Percentiles rank a stretch among this genome's conserved stretches.
Evolutionary conservation across 1,284 basidiomycete genomes (phyloP).

Genomic region (Cutaneotrichosporon mucoides): DNA sequence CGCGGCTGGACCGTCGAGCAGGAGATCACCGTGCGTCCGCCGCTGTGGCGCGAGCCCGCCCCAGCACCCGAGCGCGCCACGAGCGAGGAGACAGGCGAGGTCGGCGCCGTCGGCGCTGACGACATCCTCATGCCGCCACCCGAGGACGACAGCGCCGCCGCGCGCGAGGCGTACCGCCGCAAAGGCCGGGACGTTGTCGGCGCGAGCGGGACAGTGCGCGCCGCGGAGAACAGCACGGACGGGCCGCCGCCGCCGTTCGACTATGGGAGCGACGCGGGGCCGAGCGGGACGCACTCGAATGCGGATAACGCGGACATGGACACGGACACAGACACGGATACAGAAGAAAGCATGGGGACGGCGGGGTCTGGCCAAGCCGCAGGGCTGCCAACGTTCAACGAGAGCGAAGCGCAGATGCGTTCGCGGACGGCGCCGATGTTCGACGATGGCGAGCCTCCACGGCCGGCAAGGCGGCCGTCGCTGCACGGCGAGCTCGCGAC

Average conservation of each 20-base stretch:
- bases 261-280: neutral
- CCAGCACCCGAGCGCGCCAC: too few species aligned
- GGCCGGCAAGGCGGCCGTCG: neutral
- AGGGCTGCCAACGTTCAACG: constrained; percentile 37
- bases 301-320: neutral
- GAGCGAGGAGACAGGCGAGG: too few species aligned
- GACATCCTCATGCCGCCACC: constrained; percentile 10
- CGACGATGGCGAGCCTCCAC: constrained; percentile 12
- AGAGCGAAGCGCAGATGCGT: constrained; percentile 39
- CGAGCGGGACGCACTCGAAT: constrained; percentile 9
- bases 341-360: too few species aligned
- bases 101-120: constrained; percentile 1
- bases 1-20: constrained; percentile 30
- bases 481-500: constrained; percentile 38
- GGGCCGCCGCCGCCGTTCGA: constrained; percentile 39
- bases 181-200: constrained; percentile 48
- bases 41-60: constrained; percentile 34
- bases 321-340: neutral
- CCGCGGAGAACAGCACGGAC: neutral
- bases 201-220: constrained; percentile 30
- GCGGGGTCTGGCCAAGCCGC: too few species aligned
- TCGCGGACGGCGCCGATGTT: constrained; percentile 30
- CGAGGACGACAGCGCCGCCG: constrained; percentile 24
- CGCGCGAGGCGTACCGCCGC: constrained; percentile 42
- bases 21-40: constrained; percentile 30